Evolutionary conservation across 139 green algal species (phyloP).

Genomic region (Desmodesmus armatus): DNA sequence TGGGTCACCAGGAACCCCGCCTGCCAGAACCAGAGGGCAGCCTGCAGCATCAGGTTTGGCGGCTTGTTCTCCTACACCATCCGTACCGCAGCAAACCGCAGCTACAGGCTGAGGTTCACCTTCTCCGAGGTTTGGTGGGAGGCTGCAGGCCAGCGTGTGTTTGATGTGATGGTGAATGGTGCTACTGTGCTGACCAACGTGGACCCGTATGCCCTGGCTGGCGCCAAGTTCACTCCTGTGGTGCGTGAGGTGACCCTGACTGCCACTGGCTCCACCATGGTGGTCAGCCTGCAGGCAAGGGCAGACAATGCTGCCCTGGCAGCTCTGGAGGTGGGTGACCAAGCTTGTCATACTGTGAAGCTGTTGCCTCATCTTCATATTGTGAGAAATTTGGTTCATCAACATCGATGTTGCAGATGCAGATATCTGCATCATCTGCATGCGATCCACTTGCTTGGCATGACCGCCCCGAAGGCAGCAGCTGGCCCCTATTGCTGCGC

Average conservation of each 20-base stretch:
- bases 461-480: too few relatives aligned
- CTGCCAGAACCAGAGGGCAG: background rate
- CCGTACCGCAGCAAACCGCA: background rate
- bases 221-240: background rate
- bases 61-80: constrained; percentile 10
- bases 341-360: background rate
- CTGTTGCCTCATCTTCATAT: too few relatives aligned
- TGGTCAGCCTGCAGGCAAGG: background rate
- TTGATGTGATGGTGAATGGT: constrained; percentile 1
- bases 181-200: background rate
- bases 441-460: too few relatives aligned
- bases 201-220: background rate
- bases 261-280: background rate
- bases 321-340: background rate
- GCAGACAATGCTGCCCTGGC: constrained; percentile 5
- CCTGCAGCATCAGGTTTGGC: background rate
- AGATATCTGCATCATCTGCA: too few relatives aligned
- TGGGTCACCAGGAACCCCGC: background rate
- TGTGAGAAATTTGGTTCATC: too few relatives aligned
- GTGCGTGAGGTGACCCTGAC: background rate
- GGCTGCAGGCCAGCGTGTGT: background rate
- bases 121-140: constrained; percentile 2
- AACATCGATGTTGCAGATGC: too few relatives aligned
- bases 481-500: too few relatives aligned
- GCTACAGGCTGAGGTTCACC: constrained; percentile 1